Percentiles rank a stretch among this genome's conserved stretches.
phyloP scores from a whole-genome alignment of 1,139 yeast species.

The Scheffersomyces lignicola region DNA sequence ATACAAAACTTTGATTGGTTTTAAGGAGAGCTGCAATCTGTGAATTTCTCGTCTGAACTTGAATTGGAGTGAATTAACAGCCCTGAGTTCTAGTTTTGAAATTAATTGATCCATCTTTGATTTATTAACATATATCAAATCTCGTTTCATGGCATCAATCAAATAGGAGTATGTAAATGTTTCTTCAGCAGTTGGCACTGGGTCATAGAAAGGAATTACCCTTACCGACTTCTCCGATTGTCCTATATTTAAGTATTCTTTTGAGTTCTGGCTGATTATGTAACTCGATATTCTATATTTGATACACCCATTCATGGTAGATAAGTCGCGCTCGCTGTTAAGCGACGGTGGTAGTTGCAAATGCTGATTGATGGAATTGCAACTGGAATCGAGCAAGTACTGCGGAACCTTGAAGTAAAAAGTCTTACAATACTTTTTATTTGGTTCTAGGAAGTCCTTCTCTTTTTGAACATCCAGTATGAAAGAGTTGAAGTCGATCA shows the following conservation, averaged over 20 bases:
- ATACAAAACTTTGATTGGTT: conserved; percentile 5
- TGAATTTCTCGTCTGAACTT: conserved; percentile 2
- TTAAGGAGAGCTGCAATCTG: conserved; percentile 4
- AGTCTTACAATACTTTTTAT: conserved; percentile 2
- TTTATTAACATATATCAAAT: conserved; percentile 6
- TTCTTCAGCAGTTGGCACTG: neutral
- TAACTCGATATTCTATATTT: conserved; percentile 9
- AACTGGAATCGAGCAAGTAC: conserved; percentile 10
- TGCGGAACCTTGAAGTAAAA: conserved; percentile 9
- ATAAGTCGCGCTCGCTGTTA: neutral
- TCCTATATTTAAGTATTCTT: conserved; percentile 5
- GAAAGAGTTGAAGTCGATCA: conserved; percentile 9
- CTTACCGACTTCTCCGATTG: neutral
- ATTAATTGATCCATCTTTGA: conserved; percentile 7
- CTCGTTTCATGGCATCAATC: neutral
- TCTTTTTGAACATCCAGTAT: neutral
- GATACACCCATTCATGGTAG: conserved; percentile 1
- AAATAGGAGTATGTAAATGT: neutral
- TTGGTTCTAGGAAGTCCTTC: conserved; percentile 1
- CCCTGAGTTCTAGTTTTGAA: conserved; percentile 3
- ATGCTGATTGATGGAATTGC: conserved; percentile 8
- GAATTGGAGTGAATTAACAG: conserved; percentile 3
- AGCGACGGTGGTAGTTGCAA: conserved; percentile 10
- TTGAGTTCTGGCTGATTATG: conserved; percentile 4
- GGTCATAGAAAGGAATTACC: conserved; percentile 1